Percentiles rank a stretch among this genome's conserved stretches.
Evolutionary conservation across 176 grass and related monocot species (phyloP).

Genomic region (Cocos nucifera): DNA sequence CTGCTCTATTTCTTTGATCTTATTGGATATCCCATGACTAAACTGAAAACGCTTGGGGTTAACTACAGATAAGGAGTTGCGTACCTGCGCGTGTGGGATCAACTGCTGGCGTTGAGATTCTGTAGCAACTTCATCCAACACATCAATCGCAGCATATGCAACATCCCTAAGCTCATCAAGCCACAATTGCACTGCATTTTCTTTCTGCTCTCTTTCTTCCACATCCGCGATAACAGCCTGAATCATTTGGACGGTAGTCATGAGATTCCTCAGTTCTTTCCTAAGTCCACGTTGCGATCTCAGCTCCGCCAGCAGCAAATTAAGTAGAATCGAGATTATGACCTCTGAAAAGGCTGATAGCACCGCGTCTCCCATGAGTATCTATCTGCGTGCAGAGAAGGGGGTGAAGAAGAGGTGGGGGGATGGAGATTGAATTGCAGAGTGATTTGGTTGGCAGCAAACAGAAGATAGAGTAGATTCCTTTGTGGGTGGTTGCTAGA

Average conservation of each 20-base stretch:
- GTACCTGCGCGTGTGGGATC: neutral
- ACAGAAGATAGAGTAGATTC: no score
- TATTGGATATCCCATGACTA: neutral
- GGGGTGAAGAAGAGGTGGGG: no score
- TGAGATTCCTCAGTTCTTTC: neutral
- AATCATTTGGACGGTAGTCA: neutral
- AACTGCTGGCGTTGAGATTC: slow-evolving; percentile 15
- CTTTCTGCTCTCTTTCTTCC: neutral
- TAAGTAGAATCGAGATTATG: neutral
- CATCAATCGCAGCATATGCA: slow-evolving; percentile 20
- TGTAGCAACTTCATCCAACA: slow-evolving; percentile 17
- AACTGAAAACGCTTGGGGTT: neutral
- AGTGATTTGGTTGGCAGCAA: no score
- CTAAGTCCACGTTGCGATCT: neutral
- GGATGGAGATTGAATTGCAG: no score
- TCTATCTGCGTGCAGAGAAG: no score
- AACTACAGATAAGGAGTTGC: neutral
- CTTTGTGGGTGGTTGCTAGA: no score
- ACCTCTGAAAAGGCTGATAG: slow-evolving; percentile 27
- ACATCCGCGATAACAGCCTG: slow-evolving; percentile 2
- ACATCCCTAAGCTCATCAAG: slow-evolving; percentile 16
- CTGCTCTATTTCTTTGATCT: slow-evolving; percentile 8
- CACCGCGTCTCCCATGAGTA: no score
- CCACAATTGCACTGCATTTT: neutral
- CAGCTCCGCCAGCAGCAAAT: slow-evolving; percentile 9